Evolutionary conservation across 2,329 filamentous ascomycete genomes (phyloP).

Genomic region (Cladosporium sp.): DNA sequence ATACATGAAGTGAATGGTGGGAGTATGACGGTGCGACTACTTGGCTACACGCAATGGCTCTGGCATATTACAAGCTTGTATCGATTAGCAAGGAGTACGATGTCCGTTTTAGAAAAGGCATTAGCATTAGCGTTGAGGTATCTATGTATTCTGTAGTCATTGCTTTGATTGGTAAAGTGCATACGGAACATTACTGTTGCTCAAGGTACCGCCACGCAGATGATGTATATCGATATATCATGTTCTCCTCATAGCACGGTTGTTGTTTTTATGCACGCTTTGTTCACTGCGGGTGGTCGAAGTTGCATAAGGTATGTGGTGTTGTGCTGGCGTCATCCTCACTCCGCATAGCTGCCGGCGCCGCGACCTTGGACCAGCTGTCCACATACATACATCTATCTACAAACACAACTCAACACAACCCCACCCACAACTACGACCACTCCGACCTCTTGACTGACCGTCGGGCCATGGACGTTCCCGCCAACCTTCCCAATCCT

Average conservation of each 20-base stretch:
- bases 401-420: neutral
- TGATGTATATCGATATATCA: neutral
- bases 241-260: neutral
- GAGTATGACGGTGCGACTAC: neutral
- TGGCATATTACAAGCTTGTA: neutral
- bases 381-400: neutral
- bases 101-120: neutral
- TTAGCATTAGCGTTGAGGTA: neutral
- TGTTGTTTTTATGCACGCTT: neutral
- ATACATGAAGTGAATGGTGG: neutral
- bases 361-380: conserved; percentile 11
- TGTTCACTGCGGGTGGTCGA: neutral
- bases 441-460: conserved; percentile 18
- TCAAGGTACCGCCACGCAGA: neutral
- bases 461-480: conserved; percentile 21
- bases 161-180: neutral
- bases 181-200: neutral
- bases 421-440: neutral
- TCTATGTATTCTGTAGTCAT: neutral
- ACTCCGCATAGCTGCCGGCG: neutral
- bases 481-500: conserved; percentile 19
- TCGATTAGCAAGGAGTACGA: neutral
- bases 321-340: conserved; percentile 8
- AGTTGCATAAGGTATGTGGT: neutral
- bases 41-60: neutral